Evolutionary conservation across 2,329 filamentous ascomycete species (phyloP).

Genomic region (Aspergillus luchuensis): DNA sequence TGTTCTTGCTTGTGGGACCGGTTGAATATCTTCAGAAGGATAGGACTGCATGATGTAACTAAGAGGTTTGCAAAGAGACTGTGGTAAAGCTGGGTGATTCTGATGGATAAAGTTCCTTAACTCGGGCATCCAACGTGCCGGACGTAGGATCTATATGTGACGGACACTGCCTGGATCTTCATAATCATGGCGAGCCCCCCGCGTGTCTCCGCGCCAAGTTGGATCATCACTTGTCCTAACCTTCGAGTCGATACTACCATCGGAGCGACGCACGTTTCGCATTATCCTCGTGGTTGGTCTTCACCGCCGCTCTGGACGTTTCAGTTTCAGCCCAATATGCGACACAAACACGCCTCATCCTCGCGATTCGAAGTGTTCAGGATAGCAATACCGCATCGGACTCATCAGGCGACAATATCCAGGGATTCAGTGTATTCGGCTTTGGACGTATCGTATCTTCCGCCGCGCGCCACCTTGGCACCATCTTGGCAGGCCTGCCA

Average conservation of each 20-base stretch:
- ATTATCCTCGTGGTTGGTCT: constrained; percentile 13
- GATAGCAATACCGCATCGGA: background rate
- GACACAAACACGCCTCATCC: background rate
- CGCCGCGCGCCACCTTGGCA: constrained; percentile 14
- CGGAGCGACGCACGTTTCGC: constrained; percentile 10
- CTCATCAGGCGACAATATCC: constrained; percentile 10
- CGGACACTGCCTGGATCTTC: background rate
- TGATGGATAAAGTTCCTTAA: constrained; percentile 6
- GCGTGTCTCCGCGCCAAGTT: constrained; percentile 8
- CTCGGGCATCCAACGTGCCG: background rate
- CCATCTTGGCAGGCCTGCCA: constrained; percentile 9
- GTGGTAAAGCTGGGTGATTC: background rate
- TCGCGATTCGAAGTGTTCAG: background rate
- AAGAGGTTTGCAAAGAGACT: background rate
- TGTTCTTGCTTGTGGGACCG: constrained; percentile 11
- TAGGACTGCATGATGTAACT: constrained; percentile 15
- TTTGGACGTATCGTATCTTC: constrained; percentile 19
- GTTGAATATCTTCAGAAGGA: constrained; percentile 10
- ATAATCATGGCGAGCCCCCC: background rate
- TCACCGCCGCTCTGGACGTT: constrained; percentile 15
- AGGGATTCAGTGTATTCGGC: background rate
- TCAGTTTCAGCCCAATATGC: constrained; percentile 11
- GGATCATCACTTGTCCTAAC: background rate
- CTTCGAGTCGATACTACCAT: background rate
- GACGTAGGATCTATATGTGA: background rate